Evolutionary conservation across 1,284 basidiomycete genomes (phyloP), one percentile per base, ranked within the genome.

Genomic region (Microbotryum violaceum): DNA sequence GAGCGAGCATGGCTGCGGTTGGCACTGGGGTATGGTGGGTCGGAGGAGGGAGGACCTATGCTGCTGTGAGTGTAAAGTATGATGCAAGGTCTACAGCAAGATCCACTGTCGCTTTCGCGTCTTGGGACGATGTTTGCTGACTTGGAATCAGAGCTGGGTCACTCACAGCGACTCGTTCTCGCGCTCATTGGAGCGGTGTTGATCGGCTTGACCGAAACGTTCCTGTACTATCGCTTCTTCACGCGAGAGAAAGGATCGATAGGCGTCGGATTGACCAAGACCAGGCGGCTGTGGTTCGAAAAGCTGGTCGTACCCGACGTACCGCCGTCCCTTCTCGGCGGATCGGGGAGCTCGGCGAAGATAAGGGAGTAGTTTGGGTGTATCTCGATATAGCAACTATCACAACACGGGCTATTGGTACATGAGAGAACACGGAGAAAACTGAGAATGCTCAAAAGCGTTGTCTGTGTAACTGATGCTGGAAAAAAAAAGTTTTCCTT

Each of bases 171-270:
- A 27, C 52, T 71, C n/a, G 52, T 56, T n/a, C 47, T 71, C 45
- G 64, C 70, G n/a, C 21, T 71, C 49, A 25, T 49, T 10, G 67
- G 66, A 4, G 67, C 68, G 1, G 20, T 70, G 12, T 52, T 65
- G 10, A 72, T 72, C 44, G 70, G 61, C 6, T 63, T 62, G n/a
- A 68, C 69, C 44, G 71, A 72, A 49, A 61, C 53, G 0, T 71
- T 70, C 50, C 63, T 72, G n/a, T 72, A 72, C 56, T 64, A 60
- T 10, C 60, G 70, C 27, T 71, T 68, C 59, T 72, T 72, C 54
- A 49, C 47, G 1, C 56, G 61, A 20, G 37, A 42, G 6, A 12
- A 42, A 42, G 37, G 37, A 6, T 42, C 37, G 16, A 42, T 55
- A n/a, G 48, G 27, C 20, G 27, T 42, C 12, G 37, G 37, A 42